phyloP scores from a whole-genome alignment of 768 basidiomycete species.

The Podaxis sp. region DNA sequence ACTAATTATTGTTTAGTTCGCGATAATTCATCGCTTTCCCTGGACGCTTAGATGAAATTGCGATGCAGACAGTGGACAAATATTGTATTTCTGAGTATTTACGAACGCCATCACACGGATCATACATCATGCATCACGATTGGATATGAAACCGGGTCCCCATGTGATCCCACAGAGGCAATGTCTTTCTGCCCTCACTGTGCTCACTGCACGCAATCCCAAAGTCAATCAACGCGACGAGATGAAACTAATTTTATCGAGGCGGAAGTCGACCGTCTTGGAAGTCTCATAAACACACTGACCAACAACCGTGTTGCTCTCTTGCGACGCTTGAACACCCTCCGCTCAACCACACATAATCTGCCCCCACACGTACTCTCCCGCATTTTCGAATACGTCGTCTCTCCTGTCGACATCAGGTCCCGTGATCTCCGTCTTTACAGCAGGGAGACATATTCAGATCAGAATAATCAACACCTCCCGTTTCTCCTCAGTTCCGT shows the following conservation, averaged over 20 bases:
- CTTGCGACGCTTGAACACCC: background rate
- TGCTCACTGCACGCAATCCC: background rate
- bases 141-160: too few relatives aligned
- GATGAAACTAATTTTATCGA: background rate
- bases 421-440: background rate
- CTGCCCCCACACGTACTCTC: background rate
- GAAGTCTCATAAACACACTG: background rate
- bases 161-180: background rate
- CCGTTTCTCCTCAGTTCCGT: background rate
- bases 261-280: background rate
- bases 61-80: background rate
- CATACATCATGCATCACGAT: too few relatives aligned
- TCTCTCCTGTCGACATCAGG: background rate
- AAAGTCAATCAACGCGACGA: background rate
- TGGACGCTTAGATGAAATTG: background rate
- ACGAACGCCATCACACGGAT: background rate
- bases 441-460: background rate
- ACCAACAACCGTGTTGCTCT: background rate
- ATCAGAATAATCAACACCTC: background rate
- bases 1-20: background rate
- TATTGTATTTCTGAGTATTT: background rate
- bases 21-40: background rate
- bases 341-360: background rate
- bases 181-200: background rate
- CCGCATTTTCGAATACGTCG: background rate